Base-by-base conservation (phyloP, 164 flowering plant genomes). In the Malania oleifera region DNA sequence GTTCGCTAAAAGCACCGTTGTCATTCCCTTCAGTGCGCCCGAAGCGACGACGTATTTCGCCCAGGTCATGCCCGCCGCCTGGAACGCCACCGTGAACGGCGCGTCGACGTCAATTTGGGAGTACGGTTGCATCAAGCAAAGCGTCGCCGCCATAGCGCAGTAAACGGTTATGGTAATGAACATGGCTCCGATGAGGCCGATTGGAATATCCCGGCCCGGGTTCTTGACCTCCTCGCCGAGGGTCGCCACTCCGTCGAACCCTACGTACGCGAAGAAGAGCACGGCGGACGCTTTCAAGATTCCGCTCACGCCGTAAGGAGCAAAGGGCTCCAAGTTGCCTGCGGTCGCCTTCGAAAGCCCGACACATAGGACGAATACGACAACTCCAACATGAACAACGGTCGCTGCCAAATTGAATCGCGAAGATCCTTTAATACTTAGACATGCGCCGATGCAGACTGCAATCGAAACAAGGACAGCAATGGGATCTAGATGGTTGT, bases 1-100 rank as follows among this genome's bases (percentile, higher is more conserved):
- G 0, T 67, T 35, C 6, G 72, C 93, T 0, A 89, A 71, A 43
- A 89, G 46, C 4, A 82, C 89, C 0, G 86, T 73, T 0, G 88
- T 83, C 95, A 89, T 87, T 7, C 90, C 74, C 43, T 80, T 80
- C 22, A 86, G 31, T 0, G 92, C 92, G 0, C 89, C 89, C 0
- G 70, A 53, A 0, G 92, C 89, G 0, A 85, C 92, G 2, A 85
- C 24, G 44, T 83, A 81, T 68, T 83, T 81, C 0, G 89, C 89
- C 89, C 89, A 86, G 1, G 29, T 63, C 85, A 65, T 53, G 0
- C 87, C 87, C 0, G 68, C 82, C 1, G 74, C 74, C 27, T 76
- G 29, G 37, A 85, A 85, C 0, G 91, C 91, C 0, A 81, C 67
- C 0, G 88, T 70, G 58, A 76, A 85, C 0, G 91, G 86, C 0